phyloP scores from a whole-genome alignment of 768 basidiomycete species.

The Trichaptum fuscoviolaceum region DNA sequence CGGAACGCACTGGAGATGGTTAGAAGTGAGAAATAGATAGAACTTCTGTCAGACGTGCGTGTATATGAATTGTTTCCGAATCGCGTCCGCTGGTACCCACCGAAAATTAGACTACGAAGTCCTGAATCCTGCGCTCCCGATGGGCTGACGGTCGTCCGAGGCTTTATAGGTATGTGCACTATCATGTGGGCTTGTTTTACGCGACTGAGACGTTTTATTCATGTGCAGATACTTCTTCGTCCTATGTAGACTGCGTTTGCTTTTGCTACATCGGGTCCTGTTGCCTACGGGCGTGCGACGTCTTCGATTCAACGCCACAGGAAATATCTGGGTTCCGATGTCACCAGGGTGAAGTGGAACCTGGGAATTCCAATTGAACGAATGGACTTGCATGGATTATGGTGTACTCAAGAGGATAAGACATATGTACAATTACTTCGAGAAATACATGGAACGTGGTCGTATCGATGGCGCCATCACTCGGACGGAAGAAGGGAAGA shows the following conservation, averaged over 20 bases:
- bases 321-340: not conserved
- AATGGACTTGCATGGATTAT: too few relatives aligned
- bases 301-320: not conserved
- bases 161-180: too few relatives aligned
- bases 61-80: not conserved
- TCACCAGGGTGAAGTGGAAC: not conserved
- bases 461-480: too few relatives aligned
- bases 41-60: not conserved
- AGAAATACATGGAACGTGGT: too few relatives aligned
- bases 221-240: not conserved
- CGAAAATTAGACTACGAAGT: not conserved
- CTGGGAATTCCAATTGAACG: too few relatives aligned
- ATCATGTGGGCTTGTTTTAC: too few relatives aligned
- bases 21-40: not conserved
- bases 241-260: too few relatives aligned
- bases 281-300: not conserved
- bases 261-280: not conserved
- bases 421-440: too few relatives aligned
- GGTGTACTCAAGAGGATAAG: too few relatives aligned
- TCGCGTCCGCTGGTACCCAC: not conserved
- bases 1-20: not conserved
- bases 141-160: not conserved
- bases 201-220: too few relatives aligned
- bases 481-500: too few relatives aligned
- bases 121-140: not conserved